phyloP scores from a whole-genome alignment of 495 filamentous ascomycete species.

The Rhizodiscina lignyota region DNA sequence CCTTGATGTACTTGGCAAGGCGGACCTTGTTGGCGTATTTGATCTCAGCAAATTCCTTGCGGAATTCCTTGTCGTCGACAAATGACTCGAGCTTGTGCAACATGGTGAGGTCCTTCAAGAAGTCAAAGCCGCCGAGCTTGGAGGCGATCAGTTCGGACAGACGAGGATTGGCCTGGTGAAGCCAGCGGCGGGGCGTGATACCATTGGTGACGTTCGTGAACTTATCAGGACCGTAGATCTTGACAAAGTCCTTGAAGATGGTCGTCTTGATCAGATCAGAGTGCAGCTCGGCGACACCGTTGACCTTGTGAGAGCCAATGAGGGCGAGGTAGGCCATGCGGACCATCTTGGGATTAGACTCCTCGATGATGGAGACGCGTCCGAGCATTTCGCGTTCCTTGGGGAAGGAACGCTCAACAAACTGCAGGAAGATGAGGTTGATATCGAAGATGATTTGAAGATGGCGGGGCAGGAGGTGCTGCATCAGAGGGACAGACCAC shows the following conservation, averaged over 20 bases:
- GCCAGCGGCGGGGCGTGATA: constrained; percentile 86
- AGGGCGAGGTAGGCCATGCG: constrained; percentile 92
- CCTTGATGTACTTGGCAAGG: constrained; percentile 80
- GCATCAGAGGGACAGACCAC: constrained; percentile 88
- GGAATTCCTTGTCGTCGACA: constrained; percentile 74
- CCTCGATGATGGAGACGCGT: constrained; percentile 90
- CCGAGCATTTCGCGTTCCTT: constrained; percentile 70
- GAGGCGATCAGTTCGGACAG: constrained; percentile 83
- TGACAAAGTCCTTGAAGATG: constrained; percentile 98
- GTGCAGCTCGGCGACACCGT: constrained; percentile 92
- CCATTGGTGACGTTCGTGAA: constrained; percentile 99
- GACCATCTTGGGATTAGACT: constrained; percentile 93
- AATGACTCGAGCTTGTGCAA: constrained; percentile 68
- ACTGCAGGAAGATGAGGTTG: constrained; percentile 84
- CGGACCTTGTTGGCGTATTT: constrained; percentile 65
- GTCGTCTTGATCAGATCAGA: constrained; percentile 94
- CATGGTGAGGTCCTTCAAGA: constrained; percentile 73
- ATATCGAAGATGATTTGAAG: constrained; percentile 98
- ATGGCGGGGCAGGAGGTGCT: constrained; percentile 85
- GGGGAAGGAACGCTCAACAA: constrained; percentile 77
- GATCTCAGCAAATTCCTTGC: constrained; percentile 81
- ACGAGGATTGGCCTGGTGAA: constrained; percentile 91
- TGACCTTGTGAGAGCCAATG: constrained; percentile 97
- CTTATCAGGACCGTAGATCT: constrained; percentile 84
- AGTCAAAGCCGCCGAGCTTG: constrained; percentile 67